phyloP scores from a whole-genome alignment of 768 basidiomycete genomes.

The Pluteus cervinus region DNA sequence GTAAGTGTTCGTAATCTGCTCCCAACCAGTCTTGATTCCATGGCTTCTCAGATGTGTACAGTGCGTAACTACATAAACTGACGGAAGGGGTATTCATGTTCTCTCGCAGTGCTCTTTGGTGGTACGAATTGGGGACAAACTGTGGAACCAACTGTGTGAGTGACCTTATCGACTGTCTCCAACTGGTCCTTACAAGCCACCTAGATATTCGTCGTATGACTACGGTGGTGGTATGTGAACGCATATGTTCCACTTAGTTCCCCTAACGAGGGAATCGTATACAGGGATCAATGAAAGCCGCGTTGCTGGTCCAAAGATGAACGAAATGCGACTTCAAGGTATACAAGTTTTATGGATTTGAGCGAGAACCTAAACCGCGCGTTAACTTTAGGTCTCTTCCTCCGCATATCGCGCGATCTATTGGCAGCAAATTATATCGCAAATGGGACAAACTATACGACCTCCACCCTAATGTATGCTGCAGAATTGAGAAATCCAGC shows the following conservation, averaged over 20 bases:
- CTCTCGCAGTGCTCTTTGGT: slow-evolving; percentile 43
- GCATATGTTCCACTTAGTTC: background rate
- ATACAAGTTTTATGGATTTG: background rate
- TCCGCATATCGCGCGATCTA: slow-evolving; percentile 45
- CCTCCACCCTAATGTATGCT: slow-evolving; percentile 34
- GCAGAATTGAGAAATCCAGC: slow-evolving; percentile 41
- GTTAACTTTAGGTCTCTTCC: slow-evolving; percentile 35
- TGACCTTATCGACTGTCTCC: background rate
- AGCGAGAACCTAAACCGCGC: background rate
- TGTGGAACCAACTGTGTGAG: slow-evolving; percentile 45
- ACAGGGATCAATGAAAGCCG: slow-evolving; percentile 47
- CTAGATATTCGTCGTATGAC: slow-evolving; percentile 48
- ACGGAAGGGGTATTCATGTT: background rate
- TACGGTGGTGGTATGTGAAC: slow-evolving; percentile 40
- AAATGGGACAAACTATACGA: slow-evolving; percentile 46
- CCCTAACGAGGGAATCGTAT: background rate
- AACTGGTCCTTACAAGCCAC: background rate
- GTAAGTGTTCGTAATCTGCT: slow-evolving; percentile 20
- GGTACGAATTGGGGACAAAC: slow-evolving; percentile 64
- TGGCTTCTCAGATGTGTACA: slow-evolving; percentile 37
- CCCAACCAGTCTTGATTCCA: slow-evolving; percentile 11
- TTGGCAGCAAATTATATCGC: slow-evolving; percentile 36
- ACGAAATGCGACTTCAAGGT: slow-evolving; percentile 50
- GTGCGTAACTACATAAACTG: slow-evolving; percentile 17
- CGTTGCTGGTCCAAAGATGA: slow-evolving; percentile 42